phyloP scores from a whole-genome alignment of 1,139 yeast species.

The Taphrina communis region DNA sequence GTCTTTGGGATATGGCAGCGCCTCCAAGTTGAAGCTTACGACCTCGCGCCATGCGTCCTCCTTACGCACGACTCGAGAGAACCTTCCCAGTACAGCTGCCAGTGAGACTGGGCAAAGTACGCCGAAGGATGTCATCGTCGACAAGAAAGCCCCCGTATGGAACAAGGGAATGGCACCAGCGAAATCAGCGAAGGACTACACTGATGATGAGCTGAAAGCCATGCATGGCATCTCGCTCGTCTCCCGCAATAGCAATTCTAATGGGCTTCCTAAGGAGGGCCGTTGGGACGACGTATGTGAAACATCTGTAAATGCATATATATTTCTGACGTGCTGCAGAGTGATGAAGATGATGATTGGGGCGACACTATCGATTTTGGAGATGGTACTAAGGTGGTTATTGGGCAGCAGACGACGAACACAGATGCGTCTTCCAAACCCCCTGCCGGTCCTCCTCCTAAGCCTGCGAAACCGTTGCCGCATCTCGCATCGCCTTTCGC shows the following conservation, averaged over 20 bases:
- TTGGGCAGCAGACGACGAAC: constrained; percentile 33
- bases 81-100: constrained; percentile 11
- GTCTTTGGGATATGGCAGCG: not conserved
- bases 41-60: constrained; percentile 26
- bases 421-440: not conserved
- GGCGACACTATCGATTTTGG: constrained; percentile 49
- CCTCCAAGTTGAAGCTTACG: constrained; percentile 36
- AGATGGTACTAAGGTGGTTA: constrained; percentile 48
- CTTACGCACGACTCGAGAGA: constrained; percentile 16
- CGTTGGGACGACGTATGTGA: constrained; percentile 42
- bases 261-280: constrained; percentile 28
- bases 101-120: constrained; percentile 6
- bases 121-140: constrained; percentile 1
- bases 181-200: constrained; percentile 35
- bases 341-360: constrained; percentile 53
- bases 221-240: constrained; percentile 42
- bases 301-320: not conserved
- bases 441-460: constrained; percentile 5
- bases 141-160: constrained; percentile 38
- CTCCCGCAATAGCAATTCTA: constrained; percentile 26
- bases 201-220: constrained; percentile 41
- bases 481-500: constrained; percentile 2
- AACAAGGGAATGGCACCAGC: constrained; percentile 31
- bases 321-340: constrained; percentile 11
- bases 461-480: constrained; percentile 3